Evolutionary conservation across 352 stramenopile species (phyloP), one percentile per base, ranked within the genome.

Genomic region (Phytopythium delawarense): DNA sequence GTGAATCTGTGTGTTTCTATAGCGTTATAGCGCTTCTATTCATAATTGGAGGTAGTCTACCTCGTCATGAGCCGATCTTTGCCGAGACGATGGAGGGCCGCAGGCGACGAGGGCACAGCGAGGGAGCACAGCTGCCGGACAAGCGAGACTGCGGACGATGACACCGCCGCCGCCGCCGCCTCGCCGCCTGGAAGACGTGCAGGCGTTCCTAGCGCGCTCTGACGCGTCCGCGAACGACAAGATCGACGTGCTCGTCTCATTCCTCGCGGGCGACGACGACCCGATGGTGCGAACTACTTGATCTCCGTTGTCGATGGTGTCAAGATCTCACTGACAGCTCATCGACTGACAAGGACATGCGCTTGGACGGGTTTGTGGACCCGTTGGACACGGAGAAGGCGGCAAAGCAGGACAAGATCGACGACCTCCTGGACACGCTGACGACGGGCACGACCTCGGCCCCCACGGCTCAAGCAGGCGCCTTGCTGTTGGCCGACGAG

Each of bases 321-420:
- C 3, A 16, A 40, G 12, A 25, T 7, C 20, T 49, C 42, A 18
- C 16, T n/a, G 20, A 49, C 20, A 4, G 42, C 13, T 3, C 3
- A 5, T 25, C n/a, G 20, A 7, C 4, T 8, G 42, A 1, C 20
- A 7, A 49, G 42, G 20, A 2, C 7, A 13, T 15, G 42, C 42
- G 9, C 28, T 18, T 28, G 65, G 28, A 66, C 32, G 20, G 18
- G 61, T 28, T 20, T 15, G 28, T 28, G 30, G 66, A 74, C 48
- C 59, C 71, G 20, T 61, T 74, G 42, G 64, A 57, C 8, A 50
- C 71, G n/a, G 55, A 70, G 48, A 57, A 70, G 30, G 45, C 69
- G 61, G 61, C 46, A 34, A 59, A 57, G 46, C 60, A 72, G 25
- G 51, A 71, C 8, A n/a, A 59, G 25, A 64, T 74, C 23, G 57